Conservation (phyloP, 129 eudicot species). For the Glebionis coronaria region DNA sequence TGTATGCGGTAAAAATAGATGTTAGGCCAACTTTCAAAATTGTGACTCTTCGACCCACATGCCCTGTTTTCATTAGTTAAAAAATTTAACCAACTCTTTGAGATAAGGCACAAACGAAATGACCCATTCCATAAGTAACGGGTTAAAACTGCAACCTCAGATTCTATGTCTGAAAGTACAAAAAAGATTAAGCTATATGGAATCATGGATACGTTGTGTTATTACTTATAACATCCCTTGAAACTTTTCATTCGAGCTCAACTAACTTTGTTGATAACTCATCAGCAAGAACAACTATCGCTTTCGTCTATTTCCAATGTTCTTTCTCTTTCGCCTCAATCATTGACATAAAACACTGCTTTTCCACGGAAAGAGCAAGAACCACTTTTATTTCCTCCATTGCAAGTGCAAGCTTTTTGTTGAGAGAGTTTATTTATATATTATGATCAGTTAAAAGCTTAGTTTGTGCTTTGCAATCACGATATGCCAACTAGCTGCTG, state of each 20-base stretch:
- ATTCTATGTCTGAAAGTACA: constrained; percentile 5
- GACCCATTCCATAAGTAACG: not conserved
- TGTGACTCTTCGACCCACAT: too few species aligned
- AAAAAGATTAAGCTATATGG: not conserved
- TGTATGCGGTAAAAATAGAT: too few species aligned
- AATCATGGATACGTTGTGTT: constrained; percentile 36
- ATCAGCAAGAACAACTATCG: constrained; percentile 31
- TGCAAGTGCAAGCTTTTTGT: constrained; percentile 37
- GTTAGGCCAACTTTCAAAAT: too few species aligned
- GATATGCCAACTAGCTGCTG: too few species aligned
- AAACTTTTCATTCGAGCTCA: constrained; percentile 50
- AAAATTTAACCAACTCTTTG: too few species aligned
- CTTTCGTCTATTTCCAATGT: constrained; percentile 55
- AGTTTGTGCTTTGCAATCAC: constrained; percentile 45
- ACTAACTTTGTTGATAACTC: constrained; percentile 38
- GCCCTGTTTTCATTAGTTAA: too few species aligned
- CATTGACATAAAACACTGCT: constrained; percentile 25
- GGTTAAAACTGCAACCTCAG: constrained; percentile 1
- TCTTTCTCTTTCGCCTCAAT: constrained; percentile 51
- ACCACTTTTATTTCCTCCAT: constrained; percentile 34
- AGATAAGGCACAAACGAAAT: not conserved
- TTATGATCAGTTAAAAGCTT: constrained; percentile 37
- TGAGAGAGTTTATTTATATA: constrained; percentile 39
- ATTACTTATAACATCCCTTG: constrained; percentile 37
- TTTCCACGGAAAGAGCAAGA: constrained; percentile 40